Percentiles rank a stretch among this genome's conserved stretches.
Conservation (phyloP, 1,139 yeast genomes). For the Sporopachydermia cereana region DNA sequence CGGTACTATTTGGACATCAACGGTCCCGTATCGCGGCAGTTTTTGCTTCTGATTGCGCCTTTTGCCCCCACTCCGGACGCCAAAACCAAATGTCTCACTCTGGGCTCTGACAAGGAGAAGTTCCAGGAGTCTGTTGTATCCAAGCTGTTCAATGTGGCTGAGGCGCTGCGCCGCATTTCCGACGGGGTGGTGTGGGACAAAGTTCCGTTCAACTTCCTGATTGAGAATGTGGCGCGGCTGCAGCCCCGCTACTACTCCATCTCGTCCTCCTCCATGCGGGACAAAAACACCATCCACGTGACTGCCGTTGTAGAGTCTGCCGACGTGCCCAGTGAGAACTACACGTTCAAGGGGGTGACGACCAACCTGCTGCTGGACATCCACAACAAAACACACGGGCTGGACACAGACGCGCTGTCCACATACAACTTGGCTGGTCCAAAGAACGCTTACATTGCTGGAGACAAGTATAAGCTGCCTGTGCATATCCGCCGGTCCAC, state of each 20-base stretch:
- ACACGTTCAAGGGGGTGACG: slow-evolving; percentile 69
- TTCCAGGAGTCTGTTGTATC: slow-evolving; percentile 57
- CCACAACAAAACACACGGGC: slow-evolving; percentile 32
- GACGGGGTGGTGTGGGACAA: slow-evolving; percentile 51
- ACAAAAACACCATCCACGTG: slow-evolving; percentile 62
- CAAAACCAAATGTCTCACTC: slow-evolving; percentile 37
- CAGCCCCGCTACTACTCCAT: slow-evolving; percentile 96
- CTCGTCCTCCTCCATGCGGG: slow-evolving; percentile 77
- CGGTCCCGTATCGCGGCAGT: slow-evolving; percentile 89
- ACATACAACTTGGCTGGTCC: slow-evolving; percentile 76
- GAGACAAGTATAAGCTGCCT: slow-evolving; percentile 45
- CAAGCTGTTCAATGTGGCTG: slow-evolving; percentile 62
- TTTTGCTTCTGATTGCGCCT: slow-evolving; percentile 61
- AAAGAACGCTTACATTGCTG: slow-evolving; percentile 40
- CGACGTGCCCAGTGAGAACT: slow-evolving; percentile 28
- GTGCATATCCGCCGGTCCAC: slow-evolving; percentile 91
- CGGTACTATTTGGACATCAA: slow-evolving; percentile 85
- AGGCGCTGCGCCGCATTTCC: slow-evolving; percentile 54
- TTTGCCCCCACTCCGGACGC: slow-evolving; percentile 67
- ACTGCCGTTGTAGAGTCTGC: slow-evolving; percentile 91
- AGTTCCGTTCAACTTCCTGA: slow-evolving; percentile 75
- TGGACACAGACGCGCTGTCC: slow-evolving; percentile 26
- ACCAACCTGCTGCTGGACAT: slow-evolving; percentile 78
- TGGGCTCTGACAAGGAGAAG: slow-evolving; percentile 56
- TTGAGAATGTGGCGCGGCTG: slow-evolving; percentile 71